Base-by-base conservation (phyloP, 2,329 filamentous ascomycete genomes). In the Fusarium sp. region DNA sequence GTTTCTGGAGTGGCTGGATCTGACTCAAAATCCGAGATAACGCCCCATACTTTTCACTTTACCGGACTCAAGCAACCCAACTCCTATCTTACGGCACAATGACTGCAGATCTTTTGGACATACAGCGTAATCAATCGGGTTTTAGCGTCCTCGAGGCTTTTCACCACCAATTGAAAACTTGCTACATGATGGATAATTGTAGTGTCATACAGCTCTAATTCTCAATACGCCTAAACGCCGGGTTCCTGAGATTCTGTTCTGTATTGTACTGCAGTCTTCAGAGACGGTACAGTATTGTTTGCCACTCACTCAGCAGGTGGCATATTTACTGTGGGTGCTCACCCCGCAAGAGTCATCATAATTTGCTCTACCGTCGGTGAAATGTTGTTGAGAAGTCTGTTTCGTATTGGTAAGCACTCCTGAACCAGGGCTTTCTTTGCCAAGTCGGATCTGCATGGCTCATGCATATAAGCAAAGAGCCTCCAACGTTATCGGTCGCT, bases 21-120 rank as follows among this genome's bases (percentile, higher is more conserved):
- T 71, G 67, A 69, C 67, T 69, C 67, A 54, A 50, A 55, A 55
- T 68, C 46, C 47, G 37, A 54, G 63, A 70, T 63, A 54, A 59
- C 16, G 53, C 54, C 67, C 67, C 67, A 49, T 25, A 34, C 27
- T 46, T 62, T 53, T 58, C 28, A 42, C 62, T 56, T 55, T 56
- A 30, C 18, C 46, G 45, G 66, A 69, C 57, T 69, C 66, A 58
- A 40, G 40, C 32, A 40, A 40, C 49, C 47, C 53, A 40, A 40
- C 49, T 56, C 53, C 50, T 49, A 34, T 47, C 40, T 34, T 47
- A 28, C n/a, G n/a, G 27, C 20, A 20, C 14, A 21, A 32, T 49
- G 46, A 10, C 20, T 49, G 66, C 45, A 40, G 63, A 66, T 66
- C 55, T 32, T n/a, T 21, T 53, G 62, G 62, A 65, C 60, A 59